A percentile compares a stretch with the other conserved stretches of the same genome.
Conservation (phyloP, 2,329 filamentous ascomycete species). For the Scedosporium minutisporum region DNA sequence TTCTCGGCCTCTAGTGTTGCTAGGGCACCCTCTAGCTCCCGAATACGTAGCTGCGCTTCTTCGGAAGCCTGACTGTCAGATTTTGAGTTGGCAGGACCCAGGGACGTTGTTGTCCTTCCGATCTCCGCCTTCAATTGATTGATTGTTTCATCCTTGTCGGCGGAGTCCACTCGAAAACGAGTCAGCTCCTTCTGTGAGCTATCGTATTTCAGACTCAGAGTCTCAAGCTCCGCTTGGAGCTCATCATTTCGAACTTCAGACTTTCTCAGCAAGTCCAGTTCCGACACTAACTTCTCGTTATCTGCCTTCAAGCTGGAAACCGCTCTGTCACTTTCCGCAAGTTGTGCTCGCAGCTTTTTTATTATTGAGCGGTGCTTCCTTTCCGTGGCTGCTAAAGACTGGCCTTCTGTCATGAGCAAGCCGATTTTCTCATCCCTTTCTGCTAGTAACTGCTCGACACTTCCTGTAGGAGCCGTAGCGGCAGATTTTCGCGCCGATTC, state of each 20-base stretch:
- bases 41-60: conserved; percentile 31
- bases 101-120: conserved; percentile 55
- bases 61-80: conserved; percentile 52
- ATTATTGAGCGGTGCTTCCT: conserved; percentile 75
- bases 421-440: conserved; percentile 90
- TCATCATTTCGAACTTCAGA: conserved; percentile 17
- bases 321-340: conserved; percentile 56
- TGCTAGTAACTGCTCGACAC: conserved; percentile 66
- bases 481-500: conserved; percentile 64
- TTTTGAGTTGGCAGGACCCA: conserved; percentile 46
- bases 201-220: conserved; percentile 15
- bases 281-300: conserved; percentile 25
- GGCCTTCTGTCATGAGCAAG: conserved; percentile 82
- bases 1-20: conserved; percentile 69
- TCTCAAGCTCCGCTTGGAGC: conserved; percentile 17
- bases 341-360: conserved; percentile 65
- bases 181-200: conserved; percentile 35
- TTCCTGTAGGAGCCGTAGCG: conserved; percentile 51
- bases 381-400: conserved; percentile 76
- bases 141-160: conserved; percentile 55
- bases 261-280: conserved; percentile 35
- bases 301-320: conserved; percentile 42
- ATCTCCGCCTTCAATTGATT: conserved; percentile 61
- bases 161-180: conserved; percentile 50
- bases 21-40: conserved; percentile 47